A percentile compares a stretch with the other conserved stretches of the same genome.
phyloP scores from a whole-genome alignment of 129 eudicot genomes.

The Flaveria sonorensis region DNA sequence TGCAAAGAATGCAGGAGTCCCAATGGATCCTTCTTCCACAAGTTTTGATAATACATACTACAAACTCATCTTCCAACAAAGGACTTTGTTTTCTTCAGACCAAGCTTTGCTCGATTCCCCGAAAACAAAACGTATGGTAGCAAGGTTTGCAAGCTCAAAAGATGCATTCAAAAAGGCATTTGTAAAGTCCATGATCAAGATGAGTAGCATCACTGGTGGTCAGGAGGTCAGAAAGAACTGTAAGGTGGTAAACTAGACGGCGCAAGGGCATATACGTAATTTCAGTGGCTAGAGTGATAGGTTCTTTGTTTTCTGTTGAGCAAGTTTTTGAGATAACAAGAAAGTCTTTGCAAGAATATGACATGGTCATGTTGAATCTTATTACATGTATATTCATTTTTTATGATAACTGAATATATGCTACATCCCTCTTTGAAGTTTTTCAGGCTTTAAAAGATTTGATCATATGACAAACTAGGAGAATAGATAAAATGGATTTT shows the following conservation, averaged over 20 bases:
- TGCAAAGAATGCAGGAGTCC: conserved; percentile 59
- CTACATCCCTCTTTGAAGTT: not conserved
- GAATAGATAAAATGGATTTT: too few species aligned
- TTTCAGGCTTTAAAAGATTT: not conserved
- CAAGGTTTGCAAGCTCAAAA: conserved; percentile 56
- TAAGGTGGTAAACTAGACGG: conserved; percentile 47
- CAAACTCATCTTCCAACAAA: conserved; percentile 60
- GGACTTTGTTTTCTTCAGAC: conserved; percentile 64
- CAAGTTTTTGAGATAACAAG: not conserved
- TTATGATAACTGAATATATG: not conserved
- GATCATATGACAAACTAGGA: too few species aligned
- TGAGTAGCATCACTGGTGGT: conserved; percentile 78
- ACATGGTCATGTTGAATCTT: conserved; percentile 4
- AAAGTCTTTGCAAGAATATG: conserved; percentile 14
- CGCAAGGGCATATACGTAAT: not conserved
- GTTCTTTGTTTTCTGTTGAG: not conserved
- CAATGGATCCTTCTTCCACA: conserved; percentile 75
- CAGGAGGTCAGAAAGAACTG: conserved; percentile 68
- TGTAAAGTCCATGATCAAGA: conserved; percentile 35
- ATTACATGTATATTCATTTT: not conserved
- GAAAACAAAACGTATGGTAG: conserved; percentile 49
- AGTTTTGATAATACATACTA: conserved; percentile 68
- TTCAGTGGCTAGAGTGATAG: not conserved
- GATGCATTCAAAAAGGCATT: conserved; percentile 57
- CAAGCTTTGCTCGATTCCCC: conserved; percentile 61